Base-by-base conservation (phyloP, 805 yeast genomes). In the Scheffersomyces ergatensis region DNA sequence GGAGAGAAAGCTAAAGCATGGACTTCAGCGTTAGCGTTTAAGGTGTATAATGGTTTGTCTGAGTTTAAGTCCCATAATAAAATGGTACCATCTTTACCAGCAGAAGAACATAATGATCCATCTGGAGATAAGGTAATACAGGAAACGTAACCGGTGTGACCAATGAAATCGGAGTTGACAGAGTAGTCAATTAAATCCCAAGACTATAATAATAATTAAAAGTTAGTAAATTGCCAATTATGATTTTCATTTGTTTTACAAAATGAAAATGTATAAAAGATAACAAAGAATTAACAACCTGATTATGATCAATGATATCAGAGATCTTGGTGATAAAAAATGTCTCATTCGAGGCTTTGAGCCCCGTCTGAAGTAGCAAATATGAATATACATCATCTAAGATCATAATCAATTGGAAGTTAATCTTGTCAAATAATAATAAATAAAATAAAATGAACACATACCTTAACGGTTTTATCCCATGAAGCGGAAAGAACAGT, bases 1-100 rank as follows among this genome's bases (percentile, higher is more conserved):
- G 99, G 99, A 73, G 98, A 92, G 96, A 93, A 93, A 63, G 97
- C 96, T 70, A 93, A 82, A 71, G 97, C 95, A 76, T 88, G 88
- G 62, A 93, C 89, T 82, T 92, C 98, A 68, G 92, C 93, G 73
- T 93, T 89, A 62, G 96, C 92, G 64, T 80, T 77, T 73, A 93
- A 82, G 65, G 96, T 83, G 95, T 89, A 92, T 67, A 90, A 80
- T 66, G 90, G 83, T 66, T 76, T 72, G 79, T 85, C 82, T 63
- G 80, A 73, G 80, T 82, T 79, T 77, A 92, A 81, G 80, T 90
- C 95, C 99, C 99, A 93, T 71, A 93, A 83, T 89, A 88, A 84
- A 79, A 93, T 87, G 63, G 84, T 82, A 78, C 99, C 99, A 72
- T 93, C 99, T 83, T 93, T 93, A 76, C 99, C 99, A 75, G 97